Evolutionary conservation across 1,284 basidiomycete genomes (phyloP), one percentile per base, ranked within the genome.

Genomic region (Ustilago hordei): DNA sequence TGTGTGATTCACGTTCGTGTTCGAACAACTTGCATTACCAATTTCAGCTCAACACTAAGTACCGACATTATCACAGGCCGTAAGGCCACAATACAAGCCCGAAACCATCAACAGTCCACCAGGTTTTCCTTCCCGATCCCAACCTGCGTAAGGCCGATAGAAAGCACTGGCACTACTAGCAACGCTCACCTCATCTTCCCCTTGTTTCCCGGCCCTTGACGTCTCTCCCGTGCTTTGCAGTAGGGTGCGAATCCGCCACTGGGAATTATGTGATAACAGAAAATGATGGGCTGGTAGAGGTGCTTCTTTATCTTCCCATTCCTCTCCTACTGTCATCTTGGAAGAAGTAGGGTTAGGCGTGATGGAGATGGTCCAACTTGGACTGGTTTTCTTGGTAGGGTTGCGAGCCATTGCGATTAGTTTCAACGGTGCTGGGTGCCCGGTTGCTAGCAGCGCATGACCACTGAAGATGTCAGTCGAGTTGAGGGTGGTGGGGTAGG

Each of bases 381-480:
- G 61, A 2, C 52, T 39, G 3, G 69, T 57, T 12, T 41, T 19
- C 9, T 23, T 34, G 23, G 6, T 4, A 0, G 88, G 87, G 67
- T 88, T 87, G 36, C 85, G 87, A 3, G 89, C 89, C 8, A 91
- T 85, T 5, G 76, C 78, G 31, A 86, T 75, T 38, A 92, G 82
- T 6, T 88, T 85, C 0, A 89, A 89, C 79, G 91, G 90, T 78
- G 91, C 87, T 0, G 92, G 90, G 75, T 92, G 92, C 0, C 92
- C 91, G 0, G 90, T 87, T 17, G 90, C 90, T 65, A 92, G 84
- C 50, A 92, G 86, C 0, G 86, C 79, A 28, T 89, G 87, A 7
- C 50, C 53, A n/a, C 45, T 48, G 32, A 67, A 71, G 1, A 17
- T 38, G 13, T 57, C 52, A 4, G 17, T 4, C 17, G 35, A 17